Percentiles rank a stretch among this genome's conserved stretches.
These are phyloP conservation scores for Coemansia sp. DNA, from an alignment of 192 early-diverging fungal genomes.

Conservation along the genomic window DNA sequence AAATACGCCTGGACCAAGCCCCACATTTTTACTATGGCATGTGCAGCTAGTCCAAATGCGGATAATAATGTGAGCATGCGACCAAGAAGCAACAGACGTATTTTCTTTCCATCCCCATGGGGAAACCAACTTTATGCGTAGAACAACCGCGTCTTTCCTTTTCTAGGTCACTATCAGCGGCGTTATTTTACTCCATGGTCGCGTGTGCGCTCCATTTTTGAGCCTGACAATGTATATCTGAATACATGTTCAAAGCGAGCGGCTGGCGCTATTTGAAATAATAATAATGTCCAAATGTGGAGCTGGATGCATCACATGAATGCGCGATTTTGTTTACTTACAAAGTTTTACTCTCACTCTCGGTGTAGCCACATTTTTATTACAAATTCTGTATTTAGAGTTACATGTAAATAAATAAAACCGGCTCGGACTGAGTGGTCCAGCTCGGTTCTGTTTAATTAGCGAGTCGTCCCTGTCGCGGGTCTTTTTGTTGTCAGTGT, in stretches of 20 bases:
- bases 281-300: background rate
- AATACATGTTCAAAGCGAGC: background rate
- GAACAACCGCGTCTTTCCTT: background rate
- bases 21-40: background rate
- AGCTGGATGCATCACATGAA: too few species aligned
- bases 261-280: background rate
- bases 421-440: background rate
- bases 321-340: too few species aligned
- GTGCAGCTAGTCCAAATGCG: background rate
- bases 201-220: background rate
- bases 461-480: constrained; percentile 6
- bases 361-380: too few species aligned
- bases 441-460: background rate
- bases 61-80: background rate
- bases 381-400: too few species aligned
- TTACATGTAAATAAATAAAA: background rate
- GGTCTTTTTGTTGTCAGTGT: background rate
- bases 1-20: too few species aligned
- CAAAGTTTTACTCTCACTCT: too few species aligned
- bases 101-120: background rate
- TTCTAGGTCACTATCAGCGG: background rate
- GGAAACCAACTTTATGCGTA: background rate
- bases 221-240: background rate
- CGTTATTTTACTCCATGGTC: background rate
- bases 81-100: background rate